Percentiles rank a stretch among this genome's conserved stretches.
Conservation (phyloP, 2,329 filamentous ascomycete species). For the Fusarium secorum region DNA sequence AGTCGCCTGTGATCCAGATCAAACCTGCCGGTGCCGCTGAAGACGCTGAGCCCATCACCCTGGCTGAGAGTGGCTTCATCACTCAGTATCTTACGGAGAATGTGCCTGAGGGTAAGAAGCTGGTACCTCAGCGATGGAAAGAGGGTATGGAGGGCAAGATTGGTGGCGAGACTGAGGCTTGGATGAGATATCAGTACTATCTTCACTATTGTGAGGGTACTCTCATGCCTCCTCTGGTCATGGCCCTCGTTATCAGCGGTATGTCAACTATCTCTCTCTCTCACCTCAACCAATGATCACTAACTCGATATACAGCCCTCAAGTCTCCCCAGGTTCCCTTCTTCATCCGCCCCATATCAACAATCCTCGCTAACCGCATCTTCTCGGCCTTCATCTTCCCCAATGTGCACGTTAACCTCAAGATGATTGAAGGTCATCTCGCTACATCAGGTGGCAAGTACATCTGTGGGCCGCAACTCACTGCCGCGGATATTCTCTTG, state of each 20-base stretch:
- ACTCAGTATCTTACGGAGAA: conserved; percentile 82
- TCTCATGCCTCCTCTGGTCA: conserved; percentile 75
- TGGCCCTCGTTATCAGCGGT: conserved; percentile 67
- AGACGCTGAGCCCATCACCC: conserved; percentile 59
- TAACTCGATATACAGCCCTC: conserved; percentile 46
- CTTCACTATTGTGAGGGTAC: conserved; percentile 89
- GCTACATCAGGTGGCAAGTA: conserved; percentile 55
- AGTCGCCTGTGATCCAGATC: conserved; percentile 81
- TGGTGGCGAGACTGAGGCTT: conserved; percentile 68
- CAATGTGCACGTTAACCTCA: conserved; percentile 57
- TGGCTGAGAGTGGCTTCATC: conserved; percentile 85
- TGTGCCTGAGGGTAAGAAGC: conserved; percentile 53
- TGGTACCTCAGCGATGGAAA: conserved; percentile 63
- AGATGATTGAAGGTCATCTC: conserved; percentile 60
- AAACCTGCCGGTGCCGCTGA: conserved; percentile 48
- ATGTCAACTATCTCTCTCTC: conserved; percentile 34
- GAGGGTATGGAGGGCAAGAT: conserved; percentile 65
- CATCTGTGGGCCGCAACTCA: conserved; percentile 58
- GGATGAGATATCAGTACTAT: conserved; percentile 69
- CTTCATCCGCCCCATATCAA: conserved; percentile 61
- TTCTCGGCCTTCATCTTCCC: conserved; percentile 55
- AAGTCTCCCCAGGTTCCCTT: conserved; percentile 59
- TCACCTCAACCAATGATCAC: neutral
- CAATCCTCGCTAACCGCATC: conserved; percentile 52
- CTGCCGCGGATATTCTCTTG: conserved; percentile 62